phyloP scores from a whole-genome alignment of 2,329 filamentous ascomycete species.

The Rutstroemia sp. region DNA sequence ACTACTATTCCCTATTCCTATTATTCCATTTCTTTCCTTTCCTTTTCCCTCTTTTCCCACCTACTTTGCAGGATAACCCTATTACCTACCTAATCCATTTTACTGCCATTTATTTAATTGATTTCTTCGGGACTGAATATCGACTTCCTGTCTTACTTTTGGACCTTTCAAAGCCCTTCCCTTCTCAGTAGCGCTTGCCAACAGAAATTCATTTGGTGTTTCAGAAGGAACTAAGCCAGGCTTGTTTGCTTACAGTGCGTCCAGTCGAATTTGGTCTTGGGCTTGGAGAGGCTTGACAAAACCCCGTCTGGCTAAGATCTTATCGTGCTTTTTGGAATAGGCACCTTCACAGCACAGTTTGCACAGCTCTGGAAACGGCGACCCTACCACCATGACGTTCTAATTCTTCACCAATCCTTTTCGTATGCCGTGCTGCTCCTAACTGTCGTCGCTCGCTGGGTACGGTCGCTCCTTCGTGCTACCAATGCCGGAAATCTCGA shows the following conservation, averaged over 20 bases:
- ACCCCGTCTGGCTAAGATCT: neutral
- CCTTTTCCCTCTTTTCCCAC: too few relatives aligned
- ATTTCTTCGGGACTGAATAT: neutral
- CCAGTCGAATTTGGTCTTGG: neutral
- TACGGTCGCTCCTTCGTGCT: conserved; percentile 13
- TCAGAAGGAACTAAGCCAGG: conserved; percentile 3
- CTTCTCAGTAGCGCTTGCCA: neutral
- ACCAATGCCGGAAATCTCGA: conserved; percentile 23
- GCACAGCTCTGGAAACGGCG: conserved; percentile 2
- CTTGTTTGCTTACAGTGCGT: neutral
- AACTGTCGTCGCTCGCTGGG: conserved; percentile 20
- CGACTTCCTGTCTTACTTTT: neutral
- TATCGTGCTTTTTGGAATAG: neutral
- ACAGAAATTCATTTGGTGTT: conserved; percentile 1
- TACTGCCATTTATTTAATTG: neutral
- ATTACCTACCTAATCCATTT: neutral
- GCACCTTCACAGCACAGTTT: neutral
- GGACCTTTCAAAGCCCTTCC: neutral
- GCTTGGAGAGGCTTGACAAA: neutral
- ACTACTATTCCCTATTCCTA: too few relatives aligned
- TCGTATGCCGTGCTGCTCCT: conserved; percentile 18
- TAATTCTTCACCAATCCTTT: conserved; percentile 14
- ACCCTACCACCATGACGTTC: conserved; percentile 22
- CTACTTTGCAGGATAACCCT: too few relatives aligned
- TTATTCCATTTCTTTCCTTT: too few relatives aligned